Evolutionary conservation across 2,329 filamentous ascomycete genomes (phyloP).

Genomic region (Coniochaeta sp.): DNA sequence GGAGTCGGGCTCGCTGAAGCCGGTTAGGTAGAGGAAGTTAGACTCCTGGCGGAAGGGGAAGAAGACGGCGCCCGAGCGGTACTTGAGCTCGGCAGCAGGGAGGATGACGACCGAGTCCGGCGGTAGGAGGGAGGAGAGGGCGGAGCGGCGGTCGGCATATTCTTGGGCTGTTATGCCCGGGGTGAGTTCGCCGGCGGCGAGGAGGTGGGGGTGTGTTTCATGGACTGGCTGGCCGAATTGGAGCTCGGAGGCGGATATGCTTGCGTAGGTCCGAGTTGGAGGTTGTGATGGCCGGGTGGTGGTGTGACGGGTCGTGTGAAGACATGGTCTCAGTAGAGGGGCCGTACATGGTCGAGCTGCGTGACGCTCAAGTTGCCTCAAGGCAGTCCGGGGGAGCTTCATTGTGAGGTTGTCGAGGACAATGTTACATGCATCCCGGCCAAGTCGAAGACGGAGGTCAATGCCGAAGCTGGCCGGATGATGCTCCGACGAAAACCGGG

Average conservation of each 20-base stretch:
- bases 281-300: neutral
- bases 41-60: constrained; percentile 92
- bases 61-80: constrained; percentile 88
- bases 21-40: constrained; percentile 93
- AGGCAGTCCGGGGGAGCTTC: constrained; percentile 21
- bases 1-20: constrained; percentile 86
- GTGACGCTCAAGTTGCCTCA: constrained; percentile 23
- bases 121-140: constrained; percentile 70
- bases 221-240: constrained; percentile 90
- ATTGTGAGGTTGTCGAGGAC: constrained; percentile 13
- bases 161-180: constrained; percentile 90
- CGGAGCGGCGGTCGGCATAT: constrained; percentile 79
- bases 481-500: neutral
- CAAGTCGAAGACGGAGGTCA: neutral
- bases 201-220: constrained; percentile 91
- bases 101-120: constrained; percentile 74
- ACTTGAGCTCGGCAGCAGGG: constrained; percentile 72
- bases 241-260: constrained; percentile 63
- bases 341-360: neutral
- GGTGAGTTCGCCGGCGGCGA: constrained; percentile 80
- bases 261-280: constrained; percentile 26
- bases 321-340: constrained; percentile 1
- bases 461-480: constrained; percentile 2
- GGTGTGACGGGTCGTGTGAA: neutral
- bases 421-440: neutral